Evolutionary conservation across 1,284 basidiomycete species (phyloP).

Genomic region (Malassezia furfur): DNA sequence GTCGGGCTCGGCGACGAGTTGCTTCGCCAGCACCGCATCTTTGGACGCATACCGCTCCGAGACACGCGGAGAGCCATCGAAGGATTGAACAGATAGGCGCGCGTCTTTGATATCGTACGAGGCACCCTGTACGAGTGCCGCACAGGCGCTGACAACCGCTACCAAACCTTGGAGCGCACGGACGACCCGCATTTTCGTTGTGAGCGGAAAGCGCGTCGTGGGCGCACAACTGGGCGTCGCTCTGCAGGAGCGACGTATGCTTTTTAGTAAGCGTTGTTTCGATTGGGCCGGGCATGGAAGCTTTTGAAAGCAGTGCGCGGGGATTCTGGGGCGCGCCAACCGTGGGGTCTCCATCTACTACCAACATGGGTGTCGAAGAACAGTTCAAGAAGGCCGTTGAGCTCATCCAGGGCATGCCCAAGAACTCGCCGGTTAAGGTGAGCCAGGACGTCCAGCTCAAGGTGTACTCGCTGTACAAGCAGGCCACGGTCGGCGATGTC

Average conservation of each 20-base stretch:
- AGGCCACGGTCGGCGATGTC: constrained; percentile 43
- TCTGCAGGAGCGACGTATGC: neutral
- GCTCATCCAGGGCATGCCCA: constrained; percentile 29
- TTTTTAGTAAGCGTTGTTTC: neutral
- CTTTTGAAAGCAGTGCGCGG: too few species aligned
- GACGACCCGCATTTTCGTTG: neutral
- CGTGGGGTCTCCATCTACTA: neutral
- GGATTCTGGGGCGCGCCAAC: too few species aligned
- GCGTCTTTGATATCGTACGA: constrained; percentile 8
- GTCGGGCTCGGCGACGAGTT: constrained; percentile 6
- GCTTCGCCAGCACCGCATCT: neutral
- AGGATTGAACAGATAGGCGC: constrained; percentile 9
- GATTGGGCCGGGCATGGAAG: neutral
- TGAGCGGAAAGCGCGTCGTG: neutral
- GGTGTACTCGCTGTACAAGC: constrained; percentile 46
- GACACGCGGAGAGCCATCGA: constrained; percentile 13
- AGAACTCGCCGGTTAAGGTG: constrained; percentile 41
- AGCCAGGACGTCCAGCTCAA: constrained; percentile 40
- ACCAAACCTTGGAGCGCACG: neutral
- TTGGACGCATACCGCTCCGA: neutral
- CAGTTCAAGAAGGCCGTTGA: constrained; percentile 36
- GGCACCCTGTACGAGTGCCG: neutral
- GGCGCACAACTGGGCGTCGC: neutral
- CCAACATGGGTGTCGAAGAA: constrained; percentile 19
- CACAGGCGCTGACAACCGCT: neutral